phyloP scores from a whole-genome alignment of 768 basidiomycete genomes.

The Daedaleopsis sinensis region DNA sequence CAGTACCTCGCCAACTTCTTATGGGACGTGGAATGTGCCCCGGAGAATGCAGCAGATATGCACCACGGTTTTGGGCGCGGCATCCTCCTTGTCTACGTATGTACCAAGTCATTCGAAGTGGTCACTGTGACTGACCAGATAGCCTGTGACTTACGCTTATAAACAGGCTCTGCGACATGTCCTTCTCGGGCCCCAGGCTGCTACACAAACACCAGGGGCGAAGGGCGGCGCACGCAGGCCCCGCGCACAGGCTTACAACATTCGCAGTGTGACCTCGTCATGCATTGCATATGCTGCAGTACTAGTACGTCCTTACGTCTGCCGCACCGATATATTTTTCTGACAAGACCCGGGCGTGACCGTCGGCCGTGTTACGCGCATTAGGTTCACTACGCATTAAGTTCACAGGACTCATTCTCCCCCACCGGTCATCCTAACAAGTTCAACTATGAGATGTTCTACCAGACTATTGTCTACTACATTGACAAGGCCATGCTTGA shows the following conservation, averaged over 20 bases:
- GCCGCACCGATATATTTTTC: too few relatives aligned
- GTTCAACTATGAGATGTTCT: conserved; percentile 3
- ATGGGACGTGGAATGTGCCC: too few relatives aligned
- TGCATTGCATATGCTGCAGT: neutral
- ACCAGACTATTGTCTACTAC: neutral
- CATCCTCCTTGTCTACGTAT: neutral
- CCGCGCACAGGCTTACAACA: neutral
- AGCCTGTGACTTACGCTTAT: too few relatives aligned
- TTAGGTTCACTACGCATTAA: neutral
- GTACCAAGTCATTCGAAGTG: neutral
- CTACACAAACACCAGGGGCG: too few relatives aligned
- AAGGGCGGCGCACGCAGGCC: neutral
- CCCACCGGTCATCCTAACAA: neutral
- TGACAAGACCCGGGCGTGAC: too few relatives aligned
- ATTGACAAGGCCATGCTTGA: neutral
- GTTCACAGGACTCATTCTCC: neutral
- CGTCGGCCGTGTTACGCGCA: too few relatives aligned
- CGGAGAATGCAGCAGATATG: too few relatives aligned
- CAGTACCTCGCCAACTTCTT: too few relatives aligned
- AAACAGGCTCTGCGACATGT: too few relatives aligned
- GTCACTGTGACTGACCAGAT: too few relatives aligned
- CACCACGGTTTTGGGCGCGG: too few relatives aligned
- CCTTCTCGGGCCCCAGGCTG: too few relatives aligned
- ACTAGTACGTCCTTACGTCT: neutral
- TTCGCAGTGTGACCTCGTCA: neutral